Evolutionary conservation across 495 filamentous ascomycete species (phyloP).

Genomic region (Daldinia caldariorum): DNA sequence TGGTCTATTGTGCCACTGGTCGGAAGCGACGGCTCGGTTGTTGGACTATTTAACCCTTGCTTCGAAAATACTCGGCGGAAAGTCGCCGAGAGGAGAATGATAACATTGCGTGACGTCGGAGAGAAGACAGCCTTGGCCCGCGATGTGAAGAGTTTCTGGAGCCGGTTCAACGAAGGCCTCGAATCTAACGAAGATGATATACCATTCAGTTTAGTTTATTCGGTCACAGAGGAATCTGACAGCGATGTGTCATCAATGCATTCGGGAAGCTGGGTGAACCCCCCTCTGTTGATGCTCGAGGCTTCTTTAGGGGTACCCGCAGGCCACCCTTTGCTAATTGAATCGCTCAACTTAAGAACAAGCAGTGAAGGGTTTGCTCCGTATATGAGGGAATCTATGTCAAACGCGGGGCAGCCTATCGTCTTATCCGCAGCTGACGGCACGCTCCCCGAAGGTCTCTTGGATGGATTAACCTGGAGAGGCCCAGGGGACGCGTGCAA

Average conservation of each 20-base stretch:
- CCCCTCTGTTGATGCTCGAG: slow-evolving; percentile 67
- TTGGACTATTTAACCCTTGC: slow-evolving; percentile 74
- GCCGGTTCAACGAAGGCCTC: slow-evolving; percentile 63
- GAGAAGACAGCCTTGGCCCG: slow-evolving; percentile 72
- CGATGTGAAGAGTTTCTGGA: slow-evolving; percentile 72
- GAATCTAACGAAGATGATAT: slow-evolving; percentile 70
- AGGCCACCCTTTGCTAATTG: slow-evolving; percentile 63
- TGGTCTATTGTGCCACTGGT: slow-evolving; percentile 75
- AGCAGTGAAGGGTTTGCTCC: slow-evolving; percentile 71
- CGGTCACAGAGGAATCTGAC: slow-evolving; percentile 66
- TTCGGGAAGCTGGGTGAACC: slow-evolving; percentile 63
- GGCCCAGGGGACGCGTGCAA: slow-evolving; percentile 71
- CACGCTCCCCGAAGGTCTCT: slow-evolving; percentile 64
- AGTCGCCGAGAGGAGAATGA: slow-evolving; percentile 71
- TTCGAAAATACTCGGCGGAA: slow-evolving; percentile 75
- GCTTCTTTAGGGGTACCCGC: slow-evolving; percentile 70
- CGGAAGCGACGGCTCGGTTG: slow-evolving; percentile 67
- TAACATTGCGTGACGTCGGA: slow-evolving; percentile 74
- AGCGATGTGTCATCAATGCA: slow-evolving; percentile 70
- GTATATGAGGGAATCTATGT: slow-evolving; percentile 74
- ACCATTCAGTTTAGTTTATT: slow-evolving; percentile 73
- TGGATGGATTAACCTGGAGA: slow-evolving; percentile 69
- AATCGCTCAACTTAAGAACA: slow-evolving; percentile 66
- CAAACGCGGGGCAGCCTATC: slow-evolving; percentile 61
- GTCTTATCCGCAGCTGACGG: slow-evolving; percentile 66